phyloP scores from a whole-genome alignment of 2,329 filamentous ascomycete genomes.

The Ciborinia camelliae region DNA sequence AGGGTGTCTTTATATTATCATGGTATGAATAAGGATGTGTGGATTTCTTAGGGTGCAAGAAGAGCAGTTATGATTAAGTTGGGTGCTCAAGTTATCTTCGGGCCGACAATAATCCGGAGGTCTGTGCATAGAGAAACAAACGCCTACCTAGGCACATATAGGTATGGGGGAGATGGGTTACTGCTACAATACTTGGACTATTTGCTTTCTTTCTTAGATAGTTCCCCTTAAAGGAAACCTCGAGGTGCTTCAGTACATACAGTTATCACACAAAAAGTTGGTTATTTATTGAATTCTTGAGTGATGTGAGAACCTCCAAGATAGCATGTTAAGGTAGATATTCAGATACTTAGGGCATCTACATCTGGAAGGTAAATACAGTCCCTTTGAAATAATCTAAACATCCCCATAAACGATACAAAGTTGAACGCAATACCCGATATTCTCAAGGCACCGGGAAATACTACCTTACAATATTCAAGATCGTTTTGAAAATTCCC shows the following conservation, averaged over 20 bases:
- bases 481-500: neutral
- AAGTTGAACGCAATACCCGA: neutral
- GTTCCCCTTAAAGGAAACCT: neutral
- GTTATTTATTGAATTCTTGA: neutral
- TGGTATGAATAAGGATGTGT: neutral
- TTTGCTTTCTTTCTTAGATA: neutral
- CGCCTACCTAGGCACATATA: too few relatives aligned
- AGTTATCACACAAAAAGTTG: neutral
- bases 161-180: neutral
- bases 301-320: neutral
- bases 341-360: neutral
- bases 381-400: neutral
- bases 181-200: neutral
- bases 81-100: neutral
- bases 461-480: neutral
- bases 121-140: neutral
- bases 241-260: neutral
- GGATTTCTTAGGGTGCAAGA: neutral
- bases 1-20: neutral
- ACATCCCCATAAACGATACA: neutral
- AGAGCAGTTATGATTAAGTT: neutral
- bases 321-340: neutral
- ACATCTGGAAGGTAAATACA: neutral
- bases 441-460: neutral
- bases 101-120: conserved; percentile 2